Percentiles rank a stretch among this genome's conserved stretches.
Evolutionary conservation across 2,329 filamentous ascomycete species (phyloP).

Genomic region (Amauroascus verrucosus): DNA sequence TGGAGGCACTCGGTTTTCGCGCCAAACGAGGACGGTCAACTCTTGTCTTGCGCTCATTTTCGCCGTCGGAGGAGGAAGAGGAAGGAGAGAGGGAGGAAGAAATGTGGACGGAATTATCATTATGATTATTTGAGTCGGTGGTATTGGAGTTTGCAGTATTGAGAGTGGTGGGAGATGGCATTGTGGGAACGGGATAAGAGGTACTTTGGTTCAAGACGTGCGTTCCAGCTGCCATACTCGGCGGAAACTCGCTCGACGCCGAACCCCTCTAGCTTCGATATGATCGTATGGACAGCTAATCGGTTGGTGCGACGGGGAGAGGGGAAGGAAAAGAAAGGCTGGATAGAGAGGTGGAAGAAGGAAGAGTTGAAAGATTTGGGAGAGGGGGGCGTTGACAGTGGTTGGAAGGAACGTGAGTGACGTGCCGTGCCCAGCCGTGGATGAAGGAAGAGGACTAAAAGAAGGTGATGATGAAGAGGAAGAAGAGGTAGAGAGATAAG

Average conservation of each 20-base stretch:
- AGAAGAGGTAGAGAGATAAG: neutral
- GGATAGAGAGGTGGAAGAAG: neutral
- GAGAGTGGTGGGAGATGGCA: constrained; percentile 27
- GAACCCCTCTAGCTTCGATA: neutral
- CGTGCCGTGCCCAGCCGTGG: no score
- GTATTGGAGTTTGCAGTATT: neutral
- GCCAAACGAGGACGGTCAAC: constrained; percentile 56
- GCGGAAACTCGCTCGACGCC: constrained; percentile 13
- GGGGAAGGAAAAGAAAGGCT: neutral
- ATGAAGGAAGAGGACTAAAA: no score
- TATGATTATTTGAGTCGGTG: neutral
- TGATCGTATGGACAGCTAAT: neutral
- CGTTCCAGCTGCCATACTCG: constrained; percentile 28
- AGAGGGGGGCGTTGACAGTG: neutral
- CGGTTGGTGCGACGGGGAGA: neutral
- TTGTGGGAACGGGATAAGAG: constrained; percentile 30
- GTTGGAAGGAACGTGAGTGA: neutral
- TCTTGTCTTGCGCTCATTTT: constrained; percentile 35
- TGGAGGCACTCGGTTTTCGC: constrained; percentile 69
- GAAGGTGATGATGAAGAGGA: neutral
- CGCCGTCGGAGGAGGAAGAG: constrained; percentile 41
- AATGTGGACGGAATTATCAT: constrained; percentile 4
- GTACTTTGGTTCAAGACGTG: constrained; percentile 26
- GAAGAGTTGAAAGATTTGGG: no score
- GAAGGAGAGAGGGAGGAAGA: constrained; percentile 29